Evolutionary conservation across 768 basidiomycete genomes (phyloP).

Genomic region (Mycena alexandri): DNA sequence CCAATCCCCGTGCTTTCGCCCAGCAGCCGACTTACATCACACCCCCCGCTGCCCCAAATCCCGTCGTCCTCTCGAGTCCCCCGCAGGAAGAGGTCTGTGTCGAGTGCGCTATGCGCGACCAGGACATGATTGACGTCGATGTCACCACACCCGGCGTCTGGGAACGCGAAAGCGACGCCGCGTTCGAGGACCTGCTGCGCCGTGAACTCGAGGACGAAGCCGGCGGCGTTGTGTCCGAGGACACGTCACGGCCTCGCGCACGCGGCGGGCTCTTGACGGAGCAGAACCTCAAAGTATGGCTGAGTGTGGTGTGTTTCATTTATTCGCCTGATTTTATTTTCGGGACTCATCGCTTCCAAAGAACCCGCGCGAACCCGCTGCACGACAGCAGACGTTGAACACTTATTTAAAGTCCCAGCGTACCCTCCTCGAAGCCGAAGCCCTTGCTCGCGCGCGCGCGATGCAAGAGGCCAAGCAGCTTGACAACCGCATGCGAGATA

Average conservation of each 20-base stretch:
- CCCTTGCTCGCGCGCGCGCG: conserved; percentile 80
- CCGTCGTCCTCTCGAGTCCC: conserved; percentile 59
- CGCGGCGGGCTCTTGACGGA: conserved; percentile 80
- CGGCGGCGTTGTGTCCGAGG: conserved; percentile 63
- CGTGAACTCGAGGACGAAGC: conserved; percentile 80
- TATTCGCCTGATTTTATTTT: conserved; percentile 9
- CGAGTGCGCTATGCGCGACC: conserved; percentile 98
- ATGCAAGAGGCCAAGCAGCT: conserved; percentile 82
- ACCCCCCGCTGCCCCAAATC: conserved; percentile 56
- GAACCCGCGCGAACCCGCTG: conserved; percentile 93
- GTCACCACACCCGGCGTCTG: conserved; percentile 89
- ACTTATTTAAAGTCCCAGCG: conserved; percentile 87
- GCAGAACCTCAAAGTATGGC: conserved; percentile 85
- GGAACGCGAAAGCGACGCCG: conserved; percentile 90
- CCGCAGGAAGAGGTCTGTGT: conserved; percentile 89
- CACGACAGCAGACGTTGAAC: conserved; percentile 85
- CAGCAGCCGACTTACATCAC: conserved; percentile 53
- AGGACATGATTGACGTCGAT: conserved; percentile 97
- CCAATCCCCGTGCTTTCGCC: conserved; percentile 72
- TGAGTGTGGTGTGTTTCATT: conserved; percentile 70
- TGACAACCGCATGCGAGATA: conserved; percentile 83
- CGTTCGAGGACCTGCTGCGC: conserved; percentile 80
- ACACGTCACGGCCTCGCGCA: conserved; percentile 69
- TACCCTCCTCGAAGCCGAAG: conserved; percentile 85
- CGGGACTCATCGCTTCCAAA: conserved; percentile 47